A percentile compares a stretch with the other conserved stretches of the same genome.
These are phyloP conservation scores for Geranomyces variabilis DNA, from an alignment of 192 early-diverging fungal species.

Conservation along the genomic window DNA sequence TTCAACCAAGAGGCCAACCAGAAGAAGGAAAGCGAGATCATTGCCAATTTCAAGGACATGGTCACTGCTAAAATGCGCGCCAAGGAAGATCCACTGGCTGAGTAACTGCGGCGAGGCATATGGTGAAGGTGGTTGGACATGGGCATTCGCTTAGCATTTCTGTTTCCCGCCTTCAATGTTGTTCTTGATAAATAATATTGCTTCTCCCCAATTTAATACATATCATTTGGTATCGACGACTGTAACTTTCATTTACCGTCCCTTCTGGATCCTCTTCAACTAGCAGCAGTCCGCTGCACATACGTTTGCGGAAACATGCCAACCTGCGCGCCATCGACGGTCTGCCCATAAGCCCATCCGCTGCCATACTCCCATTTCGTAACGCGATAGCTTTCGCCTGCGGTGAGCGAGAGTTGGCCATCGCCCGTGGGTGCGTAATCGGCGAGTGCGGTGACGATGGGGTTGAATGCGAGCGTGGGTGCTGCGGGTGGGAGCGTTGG, in stretches of 20 bases:
- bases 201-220: too few species aligned
- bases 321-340: background rate
- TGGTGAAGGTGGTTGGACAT: too few species aligned
- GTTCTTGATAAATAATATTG: too few species aligned
- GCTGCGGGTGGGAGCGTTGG: conserved; percentile 30
- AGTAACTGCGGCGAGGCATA: too few species aligned
- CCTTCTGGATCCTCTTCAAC: too few species aligned
- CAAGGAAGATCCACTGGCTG: conserved; percentile 9
- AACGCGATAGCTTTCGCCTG: conserved; percentile 23
- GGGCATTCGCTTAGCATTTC: too few species aligned
- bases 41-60: conserved; percentile 88
- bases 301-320: conserved; percentile 37
- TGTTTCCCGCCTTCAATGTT: too few species aligned
- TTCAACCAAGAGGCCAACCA: conserved; percentile 88
- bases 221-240: too few species aligned
- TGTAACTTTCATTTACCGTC: too few species aligned
- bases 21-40: conserved; percentile 90
- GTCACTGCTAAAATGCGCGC: conserved; percentile 45
- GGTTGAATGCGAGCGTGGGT: conserved; percentile 8
- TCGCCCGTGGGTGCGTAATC: conserved; percentile 19
- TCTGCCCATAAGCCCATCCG: conserved; percentile 34
- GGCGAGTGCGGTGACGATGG: conserved; percentile 22
- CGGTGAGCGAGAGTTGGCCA: conserved; percentile 12
- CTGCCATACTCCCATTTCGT: conserved; percentile 36
- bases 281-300: conserved; percentile 5